Evolutionary conservation across 495 filamentous ascomycete species (phyloP), one percentile per base, ranked within the genome.

Genomic region (Thozetella sp.): DNA sequence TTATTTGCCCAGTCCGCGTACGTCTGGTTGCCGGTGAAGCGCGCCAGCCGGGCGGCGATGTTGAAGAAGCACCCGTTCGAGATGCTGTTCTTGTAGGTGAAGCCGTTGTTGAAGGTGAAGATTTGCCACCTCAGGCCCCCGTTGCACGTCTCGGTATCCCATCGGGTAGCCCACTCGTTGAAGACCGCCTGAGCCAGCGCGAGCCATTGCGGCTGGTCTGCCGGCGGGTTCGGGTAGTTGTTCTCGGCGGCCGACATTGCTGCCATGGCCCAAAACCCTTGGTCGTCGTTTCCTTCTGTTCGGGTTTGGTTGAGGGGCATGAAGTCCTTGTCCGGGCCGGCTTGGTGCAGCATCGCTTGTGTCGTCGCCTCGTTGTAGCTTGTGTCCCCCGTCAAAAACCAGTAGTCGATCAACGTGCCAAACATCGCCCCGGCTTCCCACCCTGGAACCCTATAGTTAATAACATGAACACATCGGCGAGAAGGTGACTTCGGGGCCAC

Each of bases 111-210:
- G 73, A 90, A 93, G 10, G 83, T 79, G 72, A 86, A 92, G 59
- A 96, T 89, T 75, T 96, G 92, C 93, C 93, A 96, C 57, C 88
- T 80, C 53, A 96, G 74, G 1, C 93, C 93, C 46, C 93, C 93
- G 46, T 81, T 80, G 70, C 93, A 97, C 1, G 78, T 83, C 1
- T 63, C 62, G 17, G 76, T 73, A 59, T 93, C 83, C 91, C 91
- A 96, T n/a, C 90, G 82, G 0, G 72, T 68, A 2, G 77, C 82
- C 60, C 87, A 88, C 55, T 83, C 80, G 69, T 92, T 90, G 74
- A 90, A 92, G 6, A 93, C 90, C 20, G 87, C 90, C 68, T 94
- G 90, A 0, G 86, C 91, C 0, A 95, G 78, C 0, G 89, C 85
- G 22, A 96, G 76, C 91, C 91, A 96, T 46, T 90, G 87, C 20